Conservation (phyloP, 1,284 basidiomycete species). For the Athelia sp. region DNA sequence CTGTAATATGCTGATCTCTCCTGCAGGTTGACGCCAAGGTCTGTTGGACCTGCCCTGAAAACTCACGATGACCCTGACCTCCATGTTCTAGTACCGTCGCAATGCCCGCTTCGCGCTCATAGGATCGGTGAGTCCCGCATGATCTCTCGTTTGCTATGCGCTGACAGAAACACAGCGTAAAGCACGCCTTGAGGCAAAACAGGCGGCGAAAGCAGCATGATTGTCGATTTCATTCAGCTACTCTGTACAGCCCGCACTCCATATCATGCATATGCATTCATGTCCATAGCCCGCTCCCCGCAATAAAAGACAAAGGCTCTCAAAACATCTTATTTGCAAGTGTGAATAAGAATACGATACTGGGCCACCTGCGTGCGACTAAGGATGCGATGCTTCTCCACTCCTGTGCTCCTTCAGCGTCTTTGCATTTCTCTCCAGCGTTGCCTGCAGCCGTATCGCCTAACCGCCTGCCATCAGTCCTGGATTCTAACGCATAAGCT, state of each 20-base stretch:
- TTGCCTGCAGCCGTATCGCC: constrained; percentile 54
- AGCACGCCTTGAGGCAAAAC: constrained; percentile 56
- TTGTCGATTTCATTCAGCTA: constrained; percentile 4
- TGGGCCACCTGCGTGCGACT: too few relatives aligned
- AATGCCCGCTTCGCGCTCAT: constrained; percentile 75
- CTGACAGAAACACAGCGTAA: constrained; percentile 41
- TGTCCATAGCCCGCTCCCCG: constrained; percentile 14
- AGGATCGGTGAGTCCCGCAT: constrained; percentile 65
- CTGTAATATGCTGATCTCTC: constrained; percentile 3
- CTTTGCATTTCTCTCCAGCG: constrained; percentile 55
- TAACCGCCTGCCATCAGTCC: too few relatives aligned
- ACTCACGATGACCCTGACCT: constrained; percentile 6
- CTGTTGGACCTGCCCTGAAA: constrained; percentile 18
- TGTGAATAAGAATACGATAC: too few relatives aligned
- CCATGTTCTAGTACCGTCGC: constrained; percentile 70
- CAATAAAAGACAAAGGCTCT: constrained; percentile 12
- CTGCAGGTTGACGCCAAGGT: constrained; percentile 83
- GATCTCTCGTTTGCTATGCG: constrained; percentile 9
- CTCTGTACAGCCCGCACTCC: constrained; percentile 6
- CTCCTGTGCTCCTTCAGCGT: constrained; percentile 13
- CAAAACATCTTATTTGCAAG: neutral
- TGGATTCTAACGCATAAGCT: too few relatives aligned
- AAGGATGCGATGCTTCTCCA: neutral
- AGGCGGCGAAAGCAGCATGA: constrained; percentile 41
- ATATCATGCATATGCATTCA: constrained; percentile 13